Conservation (phyloP, 441 rosid genomes). For the Raphanus hybrid region DNA sequence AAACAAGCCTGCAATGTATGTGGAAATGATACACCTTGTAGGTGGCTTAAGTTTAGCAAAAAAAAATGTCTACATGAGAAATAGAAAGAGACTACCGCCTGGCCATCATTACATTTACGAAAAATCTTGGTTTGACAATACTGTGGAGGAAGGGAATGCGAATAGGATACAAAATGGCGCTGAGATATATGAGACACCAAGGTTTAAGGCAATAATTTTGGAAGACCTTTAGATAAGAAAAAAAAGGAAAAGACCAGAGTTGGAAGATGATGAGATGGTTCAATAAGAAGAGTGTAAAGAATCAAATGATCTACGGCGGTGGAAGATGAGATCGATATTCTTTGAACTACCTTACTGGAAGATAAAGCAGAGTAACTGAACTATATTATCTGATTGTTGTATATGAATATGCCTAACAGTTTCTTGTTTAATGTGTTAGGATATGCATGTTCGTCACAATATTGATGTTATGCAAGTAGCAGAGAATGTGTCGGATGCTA, state of each 20-base stretch:
- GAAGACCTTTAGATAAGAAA: too few relatives aligned
- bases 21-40: background rate
- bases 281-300: too few relatives aligned
- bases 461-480: slow-evolving; percentile 9
- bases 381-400: background rate
- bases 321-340: background rate
- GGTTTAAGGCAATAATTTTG: too few relatives aligned
- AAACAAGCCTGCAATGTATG: background rate
- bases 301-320: background rate
- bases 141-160: too few relatives aligned
- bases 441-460: background rate
- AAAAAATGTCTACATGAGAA: too few relatives aligned
- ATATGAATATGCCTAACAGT: background rate
- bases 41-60: background rate
- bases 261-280: too few relatives aligned
- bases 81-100: background rate
- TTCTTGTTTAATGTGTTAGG: background rate
- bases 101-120: background rate
- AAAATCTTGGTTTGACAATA: background rate
- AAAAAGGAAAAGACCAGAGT: too few relatives aligned
- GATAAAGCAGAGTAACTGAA: background rate
- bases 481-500: background rate
- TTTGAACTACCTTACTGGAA: background rate
- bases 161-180: too few relatives aligned
- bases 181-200: too few relatives aligned